Evolutionary conservation across 495 filamentous ascomycete genomes (phyloP), one percentile per base, ranked within the genome.

Genomic region (Talaromyces borbonicus): DNA sequence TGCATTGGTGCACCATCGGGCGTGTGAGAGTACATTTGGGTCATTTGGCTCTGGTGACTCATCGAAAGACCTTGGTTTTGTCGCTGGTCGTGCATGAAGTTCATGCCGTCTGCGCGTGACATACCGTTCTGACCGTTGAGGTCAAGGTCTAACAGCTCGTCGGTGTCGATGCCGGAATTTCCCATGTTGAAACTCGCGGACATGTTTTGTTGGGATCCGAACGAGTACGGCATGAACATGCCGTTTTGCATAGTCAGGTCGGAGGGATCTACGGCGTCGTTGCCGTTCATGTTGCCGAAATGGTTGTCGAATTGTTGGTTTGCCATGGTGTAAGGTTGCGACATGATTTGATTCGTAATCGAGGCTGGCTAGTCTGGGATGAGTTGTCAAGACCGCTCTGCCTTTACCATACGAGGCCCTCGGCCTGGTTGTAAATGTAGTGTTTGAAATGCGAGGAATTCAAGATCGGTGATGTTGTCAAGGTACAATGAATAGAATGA

Each of bases 1-100:
- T 87, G 81, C 49, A 93, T 89, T 4, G 88, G 87, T 36, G 83
- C 80, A 18, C 85, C 85, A 37, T 95, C 89, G 6, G 88, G 89
- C 2, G 87, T 94, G 53, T 82, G 83, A 22, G 89, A 94, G 60
- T 79, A 95, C 46, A 81, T 69, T 25, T 85, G 79, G 23, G 80
- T 83, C 56, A 84, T 76, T 24, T 80, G 75, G 43, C 58, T 64
- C 15, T 66, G 70, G 46, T 72, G 69, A 47, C 66, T 74, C 58
- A 71, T 67, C 35, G 67, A 60, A 44, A 72, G 66, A 15, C 67
- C 68, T 23, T 57, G 60, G 24, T 56, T 49, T 23, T 69, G 66
- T 22, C 55, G 56, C 46, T 74, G 71, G 42, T 68, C 71, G 41
- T 68, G 63, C 20, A 73, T 57, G 47, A 63, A 72, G 38, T 71